Base-by-base conservation (phyloP, 1,139 yeast genomes). In the Suhomyces guaymorum region DNA sequence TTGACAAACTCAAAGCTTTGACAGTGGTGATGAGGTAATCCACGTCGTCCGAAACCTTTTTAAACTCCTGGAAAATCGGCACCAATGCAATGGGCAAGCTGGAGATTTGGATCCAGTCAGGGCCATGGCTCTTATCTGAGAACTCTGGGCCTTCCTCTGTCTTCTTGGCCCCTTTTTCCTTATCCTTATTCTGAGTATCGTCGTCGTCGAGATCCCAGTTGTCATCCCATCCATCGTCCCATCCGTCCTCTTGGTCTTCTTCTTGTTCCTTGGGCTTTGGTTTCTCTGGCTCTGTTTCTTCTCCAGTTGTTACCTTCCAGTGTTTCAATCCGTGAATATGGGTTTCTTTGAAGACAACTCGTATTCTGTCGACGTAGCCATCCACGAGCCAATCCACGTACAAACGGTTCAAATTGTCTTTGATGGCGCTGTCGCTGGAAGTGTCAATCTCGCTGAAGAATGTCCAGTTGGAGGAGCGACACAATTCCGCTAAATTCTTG, bases 321-420 rank as follows among this genome's bases (percentile, higher is more conserved):
- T 33, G 28, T 15, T 28, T 28, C 7, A 11, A 11, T 13, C 26
- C 28, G 16, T 9, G 7, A 2, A 16, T 11, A 16, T 12, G 12
- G 5, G 15, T 24, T 5, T 25, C 24, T 4, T 7, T 39, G 30
- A 52, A 56, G 10, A 46, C 43, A 5, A 33, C 32, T 37, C 64
- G 38, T 13, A 47, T 35, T 11, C 28, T 24, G 8, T 41, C 42
- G 14, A 47, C 38, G 33, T 32, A 44, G 11, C 33, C 34, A 22
- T 63, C 63, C 12, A 55, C 38, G 7, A 59, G 34, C 66, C 70
- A 63, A 32, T 64, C 59, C 24, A 48, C 38, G 39, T 63, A 56
- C 25, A 66, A 49, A 10, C 44, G 46, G 26, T 59, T 49, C 38
- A 67, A 55, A 16, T 44, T 54, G 9, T 54, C 57, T 21, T 49